These are phyloP conservation scores for Wolfiporia cocos DNA, from an alignment of 1,284 basidiomycete genomes.

Conservation along the genomic window DNA sequence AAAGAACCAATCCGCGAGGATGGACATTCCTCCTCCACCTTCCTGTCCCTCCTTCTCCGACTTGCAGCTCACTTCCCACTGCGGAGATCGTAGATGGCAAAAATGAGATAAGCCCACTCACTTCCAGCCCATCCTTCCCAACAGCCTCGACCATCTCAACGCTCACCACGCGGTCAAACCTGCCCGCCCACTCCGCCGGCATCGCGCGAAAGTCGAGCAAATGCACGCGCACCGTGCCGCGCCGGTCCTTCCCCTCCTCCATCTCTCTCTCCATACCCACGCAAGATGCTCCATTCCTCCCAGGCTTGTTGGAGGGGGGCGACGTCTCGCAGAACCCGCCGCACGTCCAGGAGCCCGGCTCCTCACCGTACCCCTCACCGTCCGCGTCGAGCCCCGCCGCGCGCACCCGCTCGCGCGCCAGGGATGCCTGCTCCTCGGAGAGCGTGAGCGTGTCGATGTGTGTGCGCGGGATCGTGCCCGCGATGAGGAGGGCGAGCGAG, in stretches of 20 bases:
- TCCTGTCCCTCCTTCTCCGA: too few species aligned
- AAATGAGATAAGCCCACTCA: slow-evolving; percentile 10
- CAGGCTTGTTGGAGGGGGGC: neutral
- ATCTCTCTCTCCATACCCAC: neutral
- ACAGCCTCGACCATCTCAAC: slow-evolving; percentile 83
- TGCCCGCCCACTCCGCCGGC: slow-evolving; percentile 55
- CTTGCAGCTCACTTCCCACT: too few species aligned
- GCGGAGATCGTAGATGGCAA: too few species aligned
- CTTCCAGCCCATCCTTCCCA: slow-evolving; percentile 58
- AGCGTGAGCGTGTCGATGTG: slow-evolving; percentile 74
- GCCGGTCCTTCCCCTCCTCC: neutral
- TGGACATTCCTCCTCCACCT: too few species aligned
- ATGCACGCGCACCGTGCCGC: slow-evolving; percentile 56
- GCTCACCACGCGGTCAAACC: slow-evolving; percentile 69
- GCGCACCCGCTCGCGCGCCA: slow-evolving; percentile 57
- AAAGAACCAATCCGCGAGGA: too few species aligned
- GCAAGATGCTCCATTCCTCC: slow-evolving; percentile 14
- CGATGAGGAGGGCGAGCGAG: slow-evolving; percentile 64
- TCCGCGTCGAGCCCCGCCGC: slow-evolving; percentile 35
- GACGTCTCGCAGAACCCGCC: neutral
- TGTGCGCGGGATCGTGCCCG: slow-evolving; percentile 44
- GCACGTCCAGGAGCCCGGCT: neutral
- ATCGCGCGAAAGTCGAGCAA: slow-evolving; percentile 72
- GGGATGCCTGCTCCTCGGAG: slow-evolving; percentile 60
- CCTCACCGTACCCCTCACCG: slow-evolving; percentile 12